phyloP scores from a whole-genome alignment of 106 monocot genomes.

The Xerophyta viscosa region DNA sequence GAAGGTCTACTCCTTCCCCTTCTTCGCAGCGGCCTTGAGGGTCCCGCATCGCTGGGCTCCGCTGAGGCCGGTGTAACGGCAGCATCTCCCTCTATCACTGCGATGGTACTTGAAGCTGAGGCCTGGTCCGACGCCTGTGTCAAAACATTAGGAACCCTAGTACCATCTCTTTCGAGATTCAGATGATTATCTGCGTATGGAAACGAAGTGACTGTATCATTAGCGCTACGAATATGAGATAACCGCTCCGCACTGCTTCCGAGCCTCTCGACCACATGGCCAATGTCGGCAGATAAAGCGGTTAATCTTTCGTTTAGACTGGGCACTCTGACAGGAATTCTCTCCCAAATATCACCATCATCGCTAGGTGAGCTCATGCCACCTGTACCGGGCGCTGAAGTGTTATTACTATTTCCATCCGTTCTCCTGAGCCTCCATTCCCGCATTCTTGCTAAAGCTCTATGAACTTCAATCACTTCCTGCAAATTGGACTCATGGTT shows the following conservation, averaged over 20 bases:
- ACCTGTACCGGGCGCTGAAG: conserved; percentile 11
- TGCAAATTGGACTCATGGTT: conserved; percentile 28
- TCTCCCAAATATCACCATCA: conserved; percentile 32
- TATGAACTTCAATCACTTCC: conserved; percentile 30
- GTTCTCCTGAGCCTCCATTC: conserved; percentile 34
- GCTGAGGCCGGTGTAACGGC: background rate
- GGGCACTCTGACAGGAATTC: conserved; percentile 20
- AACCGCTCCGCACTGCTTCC: conserved; percentile 8
- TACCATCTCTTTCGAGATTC: conserved; percentile 15
- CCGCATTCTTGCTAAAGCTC: conserved; percentile 40
- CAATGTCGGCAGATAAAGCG: conserved; percentile 41
- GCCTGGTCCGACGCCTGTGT: conserved; percentile 48
- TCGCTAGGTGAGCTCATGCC: conserved; percentile 14
- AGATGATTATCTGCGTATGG: conserved; percentile 27
- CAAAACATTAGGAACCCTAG: conserved; percentile 17
- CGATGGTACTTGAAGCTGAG: conserved; percentile 17
- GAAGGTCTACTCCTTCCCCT: conserved; percentile 1
- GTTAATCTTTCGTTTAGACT: conserved; percentile 28
- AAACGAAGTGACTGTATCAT: conserved; percentile 12
- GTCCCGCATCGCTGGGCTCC: background rate
- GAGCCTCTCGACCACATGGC: conserved; percentile 43
- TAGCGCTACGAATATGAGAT: background rate
- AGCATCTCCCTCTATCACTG: conserved; percentile 5
- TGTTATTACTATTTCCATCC: conserved; percentile 17
- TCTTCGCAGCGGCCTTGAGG: background rate